A percentile compares a stretch with the other conserved stretches of the same genome.
Evolutionary conservation across 805 yeast species (phyloP).

Genomic region (Wickerhamiella lipophila): DNA sequence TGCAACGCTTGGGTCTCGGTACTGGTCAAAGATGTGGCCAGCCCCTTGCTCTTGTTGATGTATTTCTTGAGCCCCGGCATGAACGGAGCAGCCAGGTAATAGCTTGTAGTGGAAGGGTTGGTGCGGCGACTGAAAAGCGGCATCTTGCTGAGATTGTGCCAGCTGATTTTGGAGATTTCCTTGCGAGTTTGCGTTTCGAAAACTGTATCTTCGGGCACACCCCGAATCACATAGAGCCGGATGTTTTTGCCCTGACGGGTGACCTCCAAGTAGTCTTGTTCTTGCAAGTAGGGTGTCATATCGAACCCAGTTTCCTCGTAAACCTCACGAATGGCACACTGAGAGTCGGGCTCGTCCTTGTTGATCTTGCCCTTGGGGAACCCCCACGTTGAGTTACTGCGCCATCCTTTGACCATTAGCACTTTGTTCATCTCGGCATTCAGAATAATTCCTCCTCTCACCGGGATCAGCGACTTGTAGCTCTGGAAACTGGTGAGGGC

Average conservation of each 20-base stretch:
- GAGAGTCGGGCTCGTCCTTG: slow-evolving; percentile 76
- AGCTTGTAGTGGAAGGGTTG: slow-evolving; percentile 15
- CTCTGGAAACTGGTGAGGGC: slow-evolving; percentile 69
- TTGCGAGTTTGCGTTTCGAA: slow-evolving; percentile 76
- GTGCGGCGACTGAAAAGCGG: slow-evolving; percentile 24
- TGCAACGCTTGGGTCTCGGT: slow-evolving; percentile 25
- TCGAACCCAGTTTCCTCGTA: slow-evolving; percentile 91
- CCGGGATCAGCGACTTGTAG: slow-evolving; percentile 86
- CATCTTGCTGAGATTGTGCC: slow-evolving; percentile 36
- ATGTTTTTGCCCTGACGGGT: slow-evolving; percentile 73
- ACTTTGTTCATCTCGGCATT: slow-evolving; percentile 57
- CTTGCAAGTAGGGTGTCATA: slow-evolving; percentile 51
- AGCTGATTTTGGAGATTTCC: slow-evolving; percentile 73
- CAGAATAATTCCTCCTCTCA: slow-evolving; percentile 85
- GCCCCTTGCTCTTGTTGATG: slow-evolving; percentile 25
- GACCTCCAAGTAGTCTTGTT: slow-evolving; percentile 66
- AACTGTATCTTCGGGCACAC: slow-evolving; percentile 61
- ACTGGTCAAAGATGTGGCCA: slow-evolving; percentile 21
- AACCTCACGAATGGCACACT: slow-evolving; percentile 85
- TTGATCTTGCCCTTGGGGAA: slow-evolving; percentile 96
- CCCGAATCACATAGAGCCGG: slow-evolving; percentile 62
- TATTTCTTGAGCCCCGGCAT: slow-evolving; percentile 26
- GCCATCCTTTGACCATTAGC: slow-evolving; percentile 73
- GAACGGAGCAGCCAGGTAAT: slow-evolving; percentile 31
- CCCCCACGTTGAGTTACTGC: slow-evolving; percentile 68